Conservation (phyloP, 2,329 filamentous ascomycete genomes). For the Bimuria novae-zelandiae region DNA sequence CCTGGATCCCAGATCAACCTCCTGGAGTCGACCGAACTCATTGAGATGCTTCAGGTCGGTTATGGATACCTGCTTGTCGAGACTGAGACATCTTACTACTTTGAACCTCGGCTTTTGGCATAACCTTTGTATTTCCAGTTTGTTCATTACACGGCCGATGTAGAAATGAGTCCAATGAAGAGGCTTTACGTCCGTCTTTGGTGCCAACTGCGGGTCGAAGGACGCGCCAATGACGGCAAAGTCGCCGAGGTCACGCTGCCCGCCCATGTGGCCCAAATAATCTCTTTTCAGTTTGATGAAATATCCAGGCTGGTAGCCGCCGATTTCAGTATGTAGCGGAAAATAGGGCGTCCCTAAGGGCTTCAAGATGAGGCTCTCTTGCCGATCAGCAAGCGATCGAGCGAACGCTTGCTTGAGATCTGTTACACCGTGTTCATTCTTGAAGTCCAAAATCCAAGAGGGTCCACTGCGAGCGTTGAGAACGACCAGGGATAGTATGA, state of each 20-base stretch:
- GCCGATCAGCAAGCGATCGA: slow-evolving; percentile 65
- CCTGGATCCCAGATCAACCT: slow-evolving; percentile 30
- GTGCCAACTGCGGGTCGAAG: slow-evolving; percentile 68
- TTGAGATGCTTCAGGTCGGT: slow-evolving; percentile 52
- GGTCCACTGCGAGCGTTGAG: slow-evolving; percentile 69
- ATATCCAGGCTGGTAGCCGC: slow-evolving; percentile 40
- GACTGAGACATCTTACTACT: slow-evolving; percentile 63
- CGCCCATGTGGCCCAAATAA: slow-evolving; percentile 77
- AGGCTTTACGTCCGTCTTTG: slow-evolving; percentile 57
- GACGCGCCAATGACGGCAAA: slow-evolving; percentile 78
- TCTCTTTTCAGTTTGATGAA: slow-evolving; percentile 92
- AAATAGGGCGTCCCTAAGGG: slow-evolving; percentile 78
- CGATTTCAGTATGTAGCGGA: slow-evolving; percentile 31
- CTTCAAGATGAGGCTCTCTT: slow-evolving; percentile 83
- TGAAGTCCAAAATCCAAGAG: slow-evolving; percentile 74
- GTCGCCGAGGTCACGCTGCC: slow-evolving; percentile 68
- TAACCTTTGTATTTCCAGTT: slow-evolving; percentile 59
- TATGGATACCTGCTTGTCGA: slow-evolving; percentile 52
- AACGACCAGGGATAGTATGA: slow-evolving; percentile 61
- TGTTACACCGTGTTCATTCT: slow-evolving; percentile 32
- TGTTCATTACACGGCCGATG: slow-evolving; percentile 75
- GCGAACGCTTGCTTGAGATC: slow-evolving; percentile 60
- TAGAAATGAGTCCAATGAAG: slow-evolving; percentile 81
- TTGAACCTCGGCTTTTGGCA: slow-evolving; percentile 64
- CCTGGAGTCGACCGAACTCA: slow-evolving; percentile 44